These are phyloP conservation scores for Datura wrightii DNA, from an alignment of 257 asterid genomes.

Conservation along the genomic window DNA sequence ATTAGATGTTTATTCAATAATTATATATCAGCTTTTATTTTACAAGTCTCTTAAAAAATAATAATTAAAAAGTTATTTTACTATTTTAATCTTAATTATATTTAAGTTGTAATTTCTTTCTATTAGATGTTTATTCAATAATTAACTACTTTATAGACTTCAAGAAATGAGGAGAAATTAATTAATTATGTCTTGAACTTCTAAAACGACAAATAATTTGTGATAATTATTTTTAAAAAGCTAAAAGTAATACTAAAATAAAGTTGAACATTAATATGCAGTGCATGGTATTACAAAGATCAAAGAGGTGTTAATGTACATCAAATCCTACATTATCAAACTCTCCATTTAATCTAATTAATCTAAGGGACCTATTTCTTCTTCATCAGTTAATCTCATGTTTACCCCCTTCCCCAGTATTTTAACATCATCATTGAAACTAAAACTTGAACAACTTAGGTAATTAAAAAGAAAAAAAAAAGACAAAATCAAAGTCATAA, in stretches of 20 bases:
- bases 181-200: too few species aligned
- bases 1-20: too few species aligned
- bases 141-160: too few species aligned
- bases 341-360: constrained; percentile 26
- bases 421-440: background rate
- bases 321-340: constrained; percentile 29
- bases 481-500: constrained; percentile 1
- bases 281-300: constrained; percentile 13
- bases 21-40: too few species aligned
- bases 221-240: too few species aligned
- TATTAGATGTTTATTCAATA: too few species aligned
- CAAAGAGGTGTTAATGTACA: constrained; percentile 38
- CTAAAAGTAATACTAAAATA: background rate
- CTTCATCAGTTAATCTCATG: constrained; percentile 29
- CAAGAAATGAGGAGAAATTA: too few species aligned
- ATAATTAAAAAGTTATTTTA: too few species aligned
- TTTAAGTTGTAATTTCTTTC: too few species aligned
- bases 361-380: constrained; percentile 33
- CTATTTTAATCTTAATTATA: too few species aligned
- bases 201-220: too few species aligned
- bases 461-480: background rate
- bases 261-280: constrained; percentile 19
- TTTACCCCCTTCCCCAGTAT: constrained; percentile 40
- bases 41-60: too few species aligned
- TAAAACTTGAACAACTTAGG: background rate